Evolutionary conservation across 441 rosid species (phyloP).

Genomic region (Pelargonium australe): DNA sequence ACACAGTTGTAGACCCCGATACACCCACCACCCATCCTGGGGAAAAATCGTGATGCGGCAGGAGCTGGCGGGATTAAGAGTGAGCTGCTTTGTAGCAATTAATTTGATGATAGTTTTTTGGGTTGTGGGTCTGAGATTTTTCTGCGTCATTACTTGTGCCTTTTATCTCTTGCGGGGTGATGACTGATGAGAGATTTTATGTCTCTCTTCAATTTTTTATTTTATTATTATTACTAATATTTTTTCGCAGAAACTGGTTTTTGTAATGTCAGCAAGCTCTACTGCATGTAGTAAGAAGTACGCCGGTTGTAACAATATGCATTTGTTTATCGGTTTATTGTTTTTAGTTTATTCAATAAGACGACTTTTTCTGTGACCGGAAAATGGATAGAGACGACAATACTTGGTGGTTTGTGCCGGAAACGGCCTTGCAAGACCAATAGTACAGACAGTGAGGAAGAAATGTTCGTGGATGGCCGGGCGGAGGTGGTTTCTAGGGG

Average conservation of each 20-base stretch:
- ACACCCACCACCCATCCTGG: conserved; percentile 33
- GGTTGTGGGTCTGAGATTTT: conserved; percentile 30
- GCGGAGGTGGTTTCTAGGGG: too few species aligned
- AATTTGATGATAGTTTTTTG: conserved; percentile 22
- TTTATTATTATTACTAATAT: conserved; percentile 5
- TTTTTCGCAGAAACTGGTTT: background rate
- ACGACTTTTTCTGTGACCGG: too few species aligned
- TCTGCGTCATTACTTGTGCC: background rate
- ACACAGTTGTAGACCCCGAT: conserved; percentile 32
- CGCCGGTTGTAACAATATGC: background rate
- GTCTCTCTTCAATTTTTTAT: conserved; percentile 9
- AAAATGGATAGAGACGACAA: too few species aligned
- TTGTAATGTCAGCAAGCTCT: background rate
- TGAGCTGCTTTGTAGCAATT: conserved; percentile 32
- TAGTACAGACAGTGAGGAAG: too few species aligned
- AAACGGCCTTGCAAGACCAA: too few species aligned
- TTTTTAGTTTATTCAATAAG: background rate
- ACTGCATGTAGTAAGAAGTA: background rate
- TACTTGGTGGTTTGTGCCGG: too few species aligned
- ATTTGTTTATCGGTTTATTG: background rate
- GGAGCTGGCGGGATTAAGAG: conserved; percentile 43
- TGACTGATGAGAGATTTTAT: conserved; percentile 24
- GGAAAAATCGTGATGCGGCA: conserved; percentile 26
- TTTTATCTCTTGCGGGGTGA: conserved; percentile 41
- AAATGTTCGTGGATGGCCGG: too few species aligned